Base-by-base conservation (phyloP, 2,329 filamentous ascomycete genomes). In the Scorias spongiosa region DNA sequence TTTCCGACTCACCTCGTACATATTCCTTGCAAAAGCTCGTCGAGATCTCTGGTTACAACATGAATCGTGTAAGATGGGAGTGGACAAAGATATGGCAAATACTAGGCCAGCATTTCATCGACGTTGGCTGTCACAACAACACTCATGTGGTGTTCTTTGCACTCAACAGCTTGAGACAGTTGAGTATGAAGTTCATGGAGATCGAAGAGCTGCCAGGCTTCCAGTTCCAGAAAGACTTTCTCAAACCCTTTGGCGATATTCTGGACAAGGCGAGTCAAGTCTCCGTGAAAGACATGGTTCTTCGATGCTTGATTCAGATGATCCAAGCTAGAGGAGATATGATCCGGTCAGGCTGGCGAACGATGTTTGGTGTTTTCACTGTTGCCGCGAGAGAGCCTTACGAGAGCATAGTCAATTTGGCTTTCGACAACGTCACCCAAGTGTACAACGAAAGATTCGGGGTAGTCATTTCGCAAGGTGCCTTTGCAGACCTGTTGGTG, bases 1-100 rank as follows among this genome's bases (percentile, higher is more conserved):
- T 89, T 45, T 95, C 89, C 57, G 91, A 98, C 48, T 93, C 86
- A 17, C 91, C 91, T 10, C 79, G 93, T 44, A 98, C 89, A 8
- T 98, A 95, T 71, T 95, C 88, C 66, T 68, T 98, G 48, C 91
- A 98, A 59, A 98, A 98, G 64, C 77, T 98, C 49, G 93, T 98
- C 12, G 91, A 98, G 64, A 96, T 98, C 63, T 93, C 86, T 62
- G 95, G 94, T 64, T 98, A 98, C 76, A 98, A 98, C 68, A 98
- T 98, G 91, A 87, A 85, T 46, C 80, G 91, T 70, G 89, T 98
- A 30, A 82, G 91, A 55, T 96, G 96, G 55, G 91, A 98, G 61
- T 98, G 91, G 91, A 93, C 84, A 10, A 89, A 83, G 55, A 94
- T 98, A 47, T 99, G 91, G 91, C 84, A 84, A 49, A 84, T 98